Conservation (phyloP, 2,329 filamentous ascomycete genomes). For the Paraconiothyrium sp. region DNA sequence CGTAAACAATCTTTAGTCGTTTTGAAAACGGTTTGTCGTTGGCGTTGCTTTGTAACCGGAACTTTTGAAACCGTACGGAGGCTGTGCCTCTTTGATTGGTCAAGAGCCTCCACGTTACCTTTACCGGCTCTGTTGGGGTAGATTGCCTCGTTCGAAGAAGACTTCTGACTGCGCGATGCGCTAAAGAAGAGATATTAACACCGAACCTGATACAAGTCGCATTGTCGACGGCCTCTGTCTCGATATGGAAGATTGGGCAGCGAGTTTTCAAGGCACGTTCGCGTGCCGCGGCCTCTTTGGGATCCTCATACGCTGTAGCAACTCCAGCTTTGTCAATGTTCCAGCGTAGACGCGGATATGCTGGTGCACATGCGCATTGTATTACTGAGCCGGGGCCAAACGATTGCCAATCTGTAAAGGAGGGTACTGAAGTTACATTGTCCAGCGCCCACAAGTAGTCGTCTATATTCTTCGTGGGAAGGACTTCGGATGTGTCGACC, state of each 20-base stretch:
- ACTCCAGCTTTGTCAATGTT: constrained; percentile 28
- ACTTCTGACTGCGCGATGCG: constrained; percentile 54
- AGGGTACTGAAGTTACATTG: constrained; percentile 25
- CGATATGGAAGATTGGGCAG: constrained; percentile 42
- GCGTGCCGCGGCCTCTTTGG: constrained; percentile 59
- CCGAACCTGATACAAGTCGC: constrained; percentile 52
- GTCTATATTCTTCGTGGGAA: constrained; percentile 17
- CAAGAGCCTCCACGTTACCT: constrained; percentile 55
- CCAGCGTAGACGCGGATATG: constrained; percentile 38
- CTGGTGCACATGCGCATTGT: constrained; percentile 39
- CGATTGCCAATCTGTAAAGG: constrained; percentile 34
- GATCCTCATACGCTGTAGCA: constrained; percentile 44
- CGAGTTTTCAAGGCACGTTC: constrained; percentile 62
- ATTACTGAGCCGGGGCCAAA: background rate
- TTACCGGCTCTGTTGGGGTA: constrained; percentile 14
- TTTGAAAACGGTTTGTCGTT: constrained; percentile 34
- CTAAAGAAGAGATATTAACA: constrained; percentile 53
- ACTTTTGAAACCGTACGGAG: constrained; percentile 48
- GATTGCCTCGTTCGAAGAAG: constrained; percentile 38
- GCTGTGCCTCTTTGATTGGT: constrained; percentile 54
- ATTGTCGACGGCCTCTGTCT: constrained; percentile 27
- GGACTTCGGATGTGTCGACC: constrained; percentile 20
- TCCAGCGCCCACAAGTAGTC: constrained; percentile 37
- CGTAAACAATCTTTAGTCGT: constrained; percentile 43
- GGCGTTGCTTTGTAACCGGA: constrained; percentile 57